Conservation (phyloP, 2,329 filamentous ascomycete species). For the Scedosporium minutisporum region DNA sequence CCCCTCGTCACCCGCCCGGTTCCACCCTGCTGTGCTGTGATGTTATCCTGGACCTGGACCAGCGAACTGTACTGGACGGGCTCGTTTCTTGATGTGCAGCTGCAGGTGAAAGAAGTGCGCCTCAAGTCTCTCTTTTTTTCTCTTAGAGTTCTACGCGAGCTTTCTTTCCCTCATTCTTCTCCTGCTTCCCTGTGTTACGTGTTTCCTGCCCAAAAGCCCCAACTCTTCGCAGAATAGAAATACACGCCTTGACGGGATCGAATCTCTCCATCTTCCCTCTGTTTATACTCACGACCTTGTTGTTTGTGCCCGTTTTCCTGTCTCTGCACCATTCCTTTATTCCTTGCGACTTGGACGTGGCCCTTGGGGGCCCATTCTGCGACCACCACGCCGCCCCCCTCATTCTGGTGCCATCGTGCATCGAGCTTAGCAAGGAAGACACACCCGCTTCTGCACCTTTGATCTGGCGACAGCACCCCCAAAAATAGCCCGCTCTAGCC, state of each 20-base stretch:
- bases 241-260: no score
- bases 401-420: neutral
- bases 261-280: neutral
- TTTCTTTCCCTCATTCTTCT: neutral
- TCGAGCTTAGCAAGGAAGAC: neutral
- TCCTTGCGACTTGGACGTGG: neutral
- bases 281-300: neutral
- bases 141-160: neutral
- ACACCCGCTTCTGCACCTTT: neutral
- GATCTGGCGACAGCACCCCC: neutral
- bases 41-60: neutral
- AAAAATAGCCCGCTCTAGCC: neutral
- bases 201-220: neutral
- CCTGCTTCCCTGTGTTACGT: neutral
- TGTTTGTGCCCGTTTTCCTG: neutral
- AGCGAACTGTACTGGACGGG: neutral
- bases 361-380: slow-evolving; percentile 5
- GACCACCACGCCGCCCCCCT: slow-evolving; percentile 6
- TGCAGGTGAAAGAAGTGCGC: neutral
- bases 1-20: neutral
- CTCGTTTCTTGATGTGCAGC: neutral
- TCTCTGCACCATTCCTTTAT: neutral
- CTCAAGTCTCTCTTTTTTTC: neutral
- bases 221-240: no score
- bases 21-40: neutral